These are phyloP conservation scores for Trichoderma afroharzianum DNA, from an alignment of 2,329 filamentous ascomycete species.

Conservation along the genomic window DNA sequence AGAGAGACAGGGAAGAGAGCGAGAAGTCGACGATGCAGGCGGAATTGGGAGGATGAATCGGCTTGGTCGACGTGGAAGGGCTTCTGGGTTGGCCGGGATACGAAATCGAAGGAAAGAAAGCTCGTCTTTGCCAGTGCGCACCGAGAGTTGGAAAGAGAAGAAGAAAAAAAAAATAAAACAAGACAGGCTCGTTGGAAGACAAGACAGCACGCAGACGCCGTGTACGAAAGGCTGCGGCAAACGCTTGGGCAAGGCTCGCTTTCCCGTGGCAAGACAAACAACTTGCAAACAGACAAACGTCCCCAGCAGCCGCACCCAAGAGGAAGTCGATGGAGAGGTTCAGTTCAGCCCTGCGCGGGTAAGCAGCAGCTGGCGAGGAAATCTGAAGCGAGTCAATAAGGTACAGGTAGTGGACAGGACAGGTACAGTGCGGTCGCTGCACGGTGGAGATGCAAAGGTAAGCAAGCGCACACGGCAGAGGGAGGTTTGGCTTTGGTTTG, in stretches of 20 bases:
- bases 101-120: not conserved
- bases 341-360: not conserved
- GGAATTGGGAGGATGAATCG: not conserved
- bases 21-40: not conserved
- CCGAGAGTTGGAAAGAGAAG: not conserved
- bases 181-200: not conserved
- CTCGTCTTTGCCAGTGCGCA: not conserved
- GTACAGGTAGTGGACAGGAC: not conserved
- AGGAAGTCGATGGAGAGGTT: not conserved
- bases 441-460: slow-evolving; percentile 9
- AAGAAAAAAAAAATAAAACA: not conserved
- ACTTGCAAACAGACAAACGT: slow-evolving; percentile 1
- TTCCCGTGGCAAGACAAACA: not conserved
- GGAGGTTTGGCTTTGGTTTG: slow-evolving; percentile 1
- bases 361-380: slow-evolving; percentile 5
- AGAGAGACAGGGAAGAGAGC: not conserved
- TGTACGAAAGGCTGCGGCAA: not conserved
- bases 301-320: slow-evolving; percentile 12
- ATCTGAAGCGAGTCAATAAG: slow-evolving; percentile 4
- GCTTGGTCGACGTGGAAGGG: not conserved
- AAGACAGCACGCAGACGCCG: not conserved
- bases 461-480: slow-evolving; percentile 10
- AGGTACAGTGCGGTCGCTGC: slow-evolving; percentile 1
- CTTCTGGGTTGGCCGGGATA: not conserved
- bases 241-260: slow-evolving; percentile 4